phyloP scores from a whole-genome alignment of 257 asterid genomes.

The Leptodermis oblonga region DNA sequence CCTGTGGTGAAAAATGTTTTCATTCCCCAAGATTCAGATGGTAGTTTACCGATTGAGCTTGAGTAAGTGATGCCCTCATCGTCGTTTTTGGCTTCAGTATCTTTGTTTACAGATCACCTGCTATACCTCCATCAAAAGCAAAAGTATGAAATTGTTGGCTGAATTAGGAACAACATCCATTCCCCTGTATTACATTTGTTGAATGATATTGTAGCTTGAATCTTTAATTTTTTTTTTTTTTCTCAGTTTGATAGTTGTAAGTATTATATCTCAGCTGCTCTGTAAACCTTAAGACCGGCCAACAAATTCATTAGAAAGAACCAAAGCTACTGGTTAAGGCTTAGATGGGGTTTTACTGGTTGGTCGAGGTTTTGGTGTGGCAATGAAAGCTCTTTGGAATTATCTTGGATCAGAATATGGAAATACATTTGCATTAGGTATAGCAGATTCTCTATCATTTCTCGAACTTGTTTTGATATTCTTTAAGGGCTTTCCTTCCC shows the following conservation, averaged over 20 bases:
- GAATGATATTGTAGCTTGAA: not conserved
- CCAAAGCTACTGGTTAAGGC: constrained; percentile 85
- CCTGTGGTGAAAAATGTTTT: constrained; percentile 96
- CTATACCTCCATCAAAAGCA: not conserved
- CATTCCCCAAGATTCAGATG: constrained; percentile 72
- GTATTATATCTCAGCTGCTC: constrained; percentile 80
- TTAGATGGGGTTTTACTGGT: constrained; percentile 87
- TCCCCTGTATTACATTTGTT: not conserved
- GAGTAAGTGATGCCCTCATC: constrained; percentile 95
- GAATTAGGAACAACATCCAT: not conserved
- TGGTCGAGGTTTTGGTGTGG: constrained; percentile 94
- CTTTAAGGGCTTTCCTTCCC: not conserved
- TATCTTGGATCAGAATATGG: constrained; percentile 97
- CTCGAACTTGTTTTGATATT: not conserved
- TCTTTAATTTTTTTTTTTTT: constrained; percentile 16
- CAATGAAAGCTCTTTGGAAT: constrained; percentile 88
- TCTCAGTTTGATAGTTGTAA: constrained; percentile 88
- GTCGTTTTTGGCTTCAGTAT: constrained; percentile 94
- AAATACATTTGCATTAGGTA: constrained; percentile 92
- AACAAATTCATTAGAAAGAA: constrained; percentile 89
- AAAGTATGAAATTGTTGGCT: not conserved
- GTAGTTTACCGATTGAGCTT: constrained; percentile 67
- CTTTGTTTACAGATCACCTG: constrained; percentile 24
- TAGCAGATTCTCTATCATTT: not conserved
- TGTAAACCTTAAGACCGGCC: constrained; percentile 90